A percentile compares a stretch with the other conserved stretches of the same genome.
These are phyloP conservation scores for Endocarpon pusillum DNA, from an alignment of 495 filamentous ascomycete species.

Conservation along the genomic window DNA sequence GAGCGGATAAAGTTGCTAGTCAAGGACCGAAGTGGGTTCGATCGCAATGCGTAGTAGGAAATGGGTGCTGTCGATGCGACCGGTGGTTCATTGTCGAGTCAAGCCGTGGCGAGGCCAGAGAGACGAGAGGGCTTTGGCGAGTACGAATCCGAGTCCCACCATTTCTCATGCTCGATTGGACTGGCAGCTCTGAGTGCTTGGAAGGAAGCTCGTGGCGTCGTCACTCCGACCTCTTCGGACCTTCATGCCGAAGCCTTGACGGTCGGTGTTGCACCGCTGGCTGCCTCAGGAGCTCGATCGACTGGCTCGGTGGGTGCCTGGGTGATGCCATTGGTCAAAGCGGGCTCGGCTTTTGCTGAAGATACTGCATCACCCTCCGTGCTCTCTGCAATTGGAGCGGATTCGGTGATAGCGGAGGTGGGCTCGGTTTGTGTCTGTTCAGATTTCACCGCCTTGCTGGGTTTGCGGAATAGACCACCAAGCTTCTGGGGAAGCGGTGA, in stretches of 20 bases:
- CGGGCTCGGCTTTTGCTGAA: conserved; percentile 19
- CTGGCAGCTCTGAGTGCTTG: conserved; percentile 3
- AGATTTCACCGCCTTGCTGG: conserved; percentile 36
- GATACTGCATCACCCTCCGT: conserved; percentile 12
- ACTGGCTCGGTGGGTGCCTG: conserved; percentile 19
- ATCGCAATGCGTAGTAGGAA: too few species aligned
- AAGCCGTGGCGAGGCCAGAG: conserved; percentile 3
- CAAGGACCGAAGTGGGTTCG: not conserved
- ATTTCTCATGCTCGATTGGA: conserved; percentile 25
- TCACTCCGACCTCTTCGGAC: conserved; percentile 9
- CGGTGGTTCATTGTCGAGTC: too few species aligned
- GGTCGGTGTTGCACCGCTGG: conserved; percentile 22
- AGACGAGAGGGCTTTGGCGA: conserved; percentile 11
- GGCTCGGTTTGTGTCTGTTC: conserved; percentile 20
- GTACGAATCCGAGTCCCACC: conserved; percentile 22
- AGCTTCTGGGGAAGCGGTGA: conserved; percentile 30
- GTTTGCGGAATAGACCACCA: conserved; percentile 38
- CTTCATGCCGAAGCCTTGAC: conserved; percentile 35
- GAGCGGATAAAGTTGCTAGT: not conserved
- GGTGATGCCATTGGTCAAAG: conserved; percentile 9
- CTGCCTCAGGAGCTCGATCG: conserved; percentile 12
- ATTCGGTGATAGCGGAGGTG: conserved; percentile 17
- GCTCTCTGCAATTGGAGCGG: conserved; percentile 18
- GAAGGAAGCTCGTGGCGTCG: conserved; percentile 3
- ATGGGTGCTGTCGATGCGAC: too few species aligned